Base-by-base conservation (phyloP, 768 basidiomycete genomes). In the Chalciporus pseudorubinellus region DNA sequence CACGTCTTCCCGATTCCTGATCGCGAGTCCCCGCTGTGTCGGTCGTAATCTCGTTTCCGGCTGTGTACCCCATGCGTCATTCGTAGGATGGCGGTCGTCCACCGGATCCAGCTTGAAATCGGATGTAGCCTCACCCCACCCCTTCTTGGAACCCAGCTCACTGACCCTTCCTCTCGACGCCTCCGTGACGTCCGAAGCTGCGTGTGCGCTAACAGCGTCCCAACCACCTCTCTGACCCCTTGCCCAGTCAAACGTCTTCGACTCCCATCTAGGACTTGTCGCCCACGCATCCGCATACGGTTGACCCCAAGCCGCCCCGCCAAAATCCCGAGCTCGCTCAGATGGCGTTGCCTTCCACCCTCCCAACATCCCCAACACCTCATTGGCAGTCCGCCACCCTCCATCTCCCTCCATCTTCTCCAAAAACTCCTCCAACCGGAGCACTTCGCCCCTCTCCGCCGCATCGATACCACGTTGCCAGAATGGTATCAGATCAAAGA, bases 381-480 rank as follows among this genome's bases (percentile, higher is more conserved):
- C 65, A 22, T 54, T 55, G 4, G 65, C 45, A 20, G 61, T 65
- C 40, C 57, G 54, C 68, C 68, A 69, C 8, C 69, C 67, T 0
- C 68, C 68, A 43, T 60, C 59, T 0, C 63, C 68, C 44, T 73
- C 72, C 61, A 77, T 64, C 51, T 63, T 60, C 40, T 77, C 72
- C 21, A 79, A 64, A 57, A 81, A 81, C 6, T 74, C 70, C 53
- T 77, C 77, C 64, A 79, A 53, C 21, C 64, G 69, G 28, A 73
- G 61, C 39, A 73, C 68, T 38, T 75, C 70, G 4, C 76, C 79
- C 14, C 69, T 68, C 66, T 74, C 70, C 19, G 77, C 80, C 2
- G 77, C 79, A 42, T 72, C 67, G 6, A 83, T 67, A 0, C 74
- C 77, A 12, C 72, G 64, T 39, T 72, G 70, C 82, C 82, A 83